Conservation (phyloP, 495 filamentous ascomycete species). For the Glonium stellatum region DNA sequence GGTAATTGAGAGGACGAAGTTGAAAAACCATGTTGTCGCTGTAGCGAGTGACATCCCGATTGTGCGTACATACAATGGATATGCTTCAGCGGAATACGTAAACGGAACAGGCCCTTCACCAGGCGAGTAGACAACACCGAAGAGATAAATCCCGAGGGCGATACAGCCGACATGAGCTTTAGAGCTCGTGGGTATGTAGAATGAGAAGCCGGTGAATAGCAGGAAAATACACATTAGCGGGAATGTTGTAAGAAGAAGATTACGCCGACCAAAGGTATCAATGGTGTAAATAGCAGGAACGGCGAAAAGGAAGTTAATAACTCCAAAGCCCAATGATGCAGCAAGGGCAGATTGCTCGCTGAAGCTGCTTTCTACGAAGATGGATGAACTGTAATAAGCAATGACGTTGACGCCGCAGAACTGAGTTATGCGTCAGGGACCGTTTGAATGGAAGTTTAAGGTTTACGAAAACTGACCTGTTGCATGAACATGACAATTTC, state of each 20-base stretch:
- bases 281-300: slow-evolving; percentile 75
- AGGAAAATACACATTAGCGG: slow-evolving; percentile 66
- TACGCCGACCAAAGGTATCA: slow-evolving; percentile 75
- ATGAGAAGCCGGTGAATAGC: slow-evolving; percentile 74
- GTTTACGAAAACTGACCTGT: slow-evolving; percentile 46
- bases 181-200: slow-evolving; percentile 56
- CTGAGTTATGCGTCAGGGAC: slow-evolving; percentile 23
- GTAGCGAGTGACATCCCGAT: slow-evolving; percentile 49
- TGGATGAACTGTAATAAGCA: slow-evolving; percentile 49
- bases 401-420: slow-evolving; percentile 47
- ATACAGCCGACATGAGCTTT: slow-evolving; percentile 51
- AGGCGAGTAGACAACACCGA: slow-evolving; percentile 67
- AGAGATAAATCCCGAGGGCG: slow-evolving; percentile 66
- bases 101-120: slow-evolving; percentile 80
- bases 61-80: slow-evolving; percentile 66
- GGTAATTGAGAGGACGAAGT: slow-evolving; percentile 10
- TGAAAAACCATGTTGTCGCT: slow-evolving; percentile 15
- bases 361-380: slow-evolving; percentile 49
- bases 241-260: slow-evolving; percentile 70
- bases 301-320: slow-evolving; percentile 75
- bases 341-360: slow-evolving; percentile 49
- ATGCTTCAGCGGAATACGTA: slow-evolving; percentile 76
- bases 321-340: slow-evolving; percentile 66
- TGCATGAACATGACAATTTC: slow-evolving; percentile 84
- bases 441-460: neutral